Evolutionary conservation across 2,329 filamentous ascomycete genomes (phyloP).

Genomic region (Ascochyta koolunga): DNA sequence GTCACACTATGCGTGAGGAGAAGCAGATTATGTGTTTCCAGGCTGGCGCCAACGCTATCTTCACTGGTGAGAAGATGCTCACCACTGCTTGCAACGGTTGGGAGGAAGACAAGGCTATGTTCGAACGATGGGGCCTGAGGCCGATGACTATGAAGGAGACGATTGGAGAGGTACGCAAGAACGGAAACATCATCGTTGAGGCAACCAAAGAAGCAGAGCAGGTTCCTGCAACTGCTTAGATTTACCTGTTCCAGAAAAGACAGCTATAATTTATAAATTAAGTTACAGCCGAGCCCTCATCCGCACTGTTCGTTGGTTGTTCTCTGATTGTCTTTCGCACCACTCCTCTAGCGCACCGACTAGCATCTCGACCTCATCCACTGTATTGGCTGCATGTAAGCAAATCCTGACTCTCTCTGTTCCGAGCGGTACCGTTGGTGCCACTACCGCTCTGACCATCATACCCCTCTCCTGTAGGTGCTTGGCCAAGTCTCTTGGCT

Average conservation of each 20-base stretch:
- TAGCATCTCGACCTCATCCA: slow-evolving; percentile 43
- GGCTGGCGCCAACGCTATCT: slow-evolving; percentile 92
- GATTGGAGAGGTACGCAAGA: slow-evolving; percentile 37
- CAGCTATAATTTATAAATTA: background rate
- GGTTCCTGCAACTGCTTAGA: slow-evolving; percentile 7
- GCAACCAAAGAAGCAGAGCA: slow-evolving; percentile 17
- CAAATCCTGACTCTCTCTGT: slow-evolving; percentile 49
- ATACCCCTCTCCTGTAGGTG: slow-evolving; percentile 37
- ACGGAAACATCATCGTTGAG: slow-evolving; percentile 20
- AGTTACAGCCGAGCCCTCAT: background rate
- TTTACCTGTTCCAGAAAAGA: background rate
- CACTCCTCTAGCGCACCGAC: slow-evolving; percentile 40
- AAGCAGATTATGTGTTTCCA: slow-evolving; percentile 89
- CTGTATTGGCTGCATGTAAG: slow-evolving; percentile 52
- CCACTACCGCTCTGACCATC: slow-evolving; percentile 47
- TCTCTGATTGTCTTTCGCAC: slow-evolving; percentile 21
- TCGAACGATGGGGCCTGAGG: slow-evolving; percentile 78
- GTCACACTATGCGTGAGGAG: slow-evolving; percentile 84
- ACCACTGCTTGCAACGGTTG: slow-evolving; percentile 90
- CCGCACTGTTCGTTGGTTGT: background rate
- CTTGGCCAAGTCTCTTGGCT: slow-evolving; percentile 36
- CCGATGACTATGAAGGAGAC: slow-evolving; percentile 66
- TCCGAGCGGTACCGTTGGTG: slow-evolving; percentile 51
- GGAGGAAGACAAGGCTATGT: slow-evolving; percentile 86
- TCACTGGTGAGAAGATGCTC: slow-evolving; percentile 94